These are phyloP conservation scores for Strombidium stylifer DNA, from an alignment of 73 alveolate genomes.

Conservation along the genomic window DNA sequence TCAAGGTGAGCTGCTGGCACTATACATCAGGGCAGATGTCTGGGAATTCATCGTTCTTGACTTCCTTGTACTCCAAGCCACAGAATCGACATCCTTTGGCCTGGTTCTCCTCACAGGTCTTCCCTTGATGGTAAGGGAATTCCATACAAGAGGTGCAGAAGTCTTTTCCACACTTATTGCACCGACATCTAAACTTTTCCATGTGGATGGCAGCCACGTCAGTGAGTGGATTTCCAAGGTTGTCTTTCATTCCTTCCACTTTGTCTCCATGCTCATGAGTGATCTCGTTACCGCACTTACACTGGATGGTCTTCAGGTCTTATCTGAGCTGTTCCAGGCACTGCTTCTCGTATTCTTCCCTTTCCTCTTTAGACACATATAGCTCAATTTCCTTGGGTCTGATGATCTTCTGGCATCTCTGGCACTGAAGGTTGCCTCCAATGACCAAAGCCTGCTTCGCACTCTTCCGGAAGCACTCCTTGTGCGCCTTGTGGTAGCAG, in stretches of 20 bases:
- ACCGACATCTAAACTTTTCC: slow-evolving; percentile 59
- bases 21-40: slow-evolving; percentile 54
- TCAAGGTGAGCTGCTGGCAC: slow-evolving; percentile 42
- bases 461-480: slow-evolving; percentile 1
- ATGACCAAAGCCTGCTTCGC: not conserved
- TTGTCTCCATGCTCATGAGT: slow-evolving; percentile 25
- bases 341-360: slow-evolving; percentile 5
- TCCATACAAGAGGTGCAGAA: slow-evolving; percentile 63
- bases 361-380: slow-evolving; percentile 17
- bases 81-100: slow-evolving; percentile 67
- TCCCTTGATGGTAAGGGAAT: slow-evolving; percentile 72
- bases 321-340: not conserved
- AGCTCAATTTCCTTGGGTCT: slow-evolving; percentile 10
- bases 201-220: slow-evolving; percentile 61
- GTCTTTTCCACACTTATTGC: slow-evolving; percentile 52
- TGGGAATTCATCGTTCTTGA: no score
- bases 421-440: not conserved
- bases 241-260: slow-evolving; percentile 58
- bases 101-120: slow-evolving; percentile 52
- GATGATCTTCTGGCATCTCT: not conserved
- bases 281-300: slow-evolving; percentile 52
- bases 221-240: slow-evolving; percentile 36
- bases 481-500: slow-evolving; percentile 37
- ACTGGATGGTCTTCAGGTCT: slow-evolving; percentile 20
- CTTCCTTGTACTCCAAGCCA: slow-evolving; percentile 39